Evolutionary conservation across 805 yeast species (phyloP).

Genomic region (Teunomyces atbi): DNA sequence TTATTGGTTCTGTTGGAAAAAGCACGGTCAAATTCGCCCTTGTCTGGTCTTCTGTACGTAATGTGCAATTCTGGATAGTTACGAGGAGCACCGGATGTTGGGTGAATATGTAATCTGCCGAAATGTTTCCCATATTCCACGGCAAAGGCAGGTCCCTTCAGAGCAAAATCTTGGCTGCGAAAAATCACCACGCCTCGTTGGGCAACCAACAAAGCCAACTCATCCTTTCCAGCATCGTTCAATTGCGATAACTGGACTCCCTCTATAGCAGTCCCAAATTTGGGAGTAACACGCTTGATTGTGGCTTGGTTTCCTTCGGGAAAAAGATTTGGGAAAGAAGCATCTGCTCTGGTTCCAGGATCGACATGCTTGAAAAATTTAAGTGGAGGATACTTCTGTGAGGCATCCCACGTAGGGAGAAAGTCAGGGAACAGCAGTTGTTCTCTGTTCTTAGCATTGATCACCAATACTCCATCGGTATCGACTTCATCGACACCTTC

Average conservation of each 20-base stretch:
- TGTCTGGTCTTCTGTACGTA: conserved; percentile 31
- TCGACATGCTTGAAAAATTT: conserved; percentile 57
- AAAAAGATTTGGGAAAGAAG: conserved; percentile 50
- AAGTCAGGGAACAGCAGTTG: conserved; percentile 49
- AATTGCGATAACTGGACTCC: conserved; percentile 61
- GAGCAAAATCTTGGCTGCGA: conserved; percentile 63
- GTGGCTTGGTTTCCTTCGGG: conserved; percentile 29
- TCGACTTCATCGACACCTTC: conserved; percentile 50
- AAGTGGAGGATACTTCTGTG: conserved; percentile 49
- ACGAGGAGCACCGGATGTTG: conserved; percentile 69
- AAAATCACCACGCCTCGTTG: conserved; percentile 68
- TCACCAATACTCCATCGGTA: conserved; percentile 48
- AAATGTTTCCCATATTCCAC: conserved; percentile 60
- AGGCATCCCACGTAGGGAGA: conserved; percentile 70
- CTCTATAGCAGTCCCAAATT: conserved; percentile 62
- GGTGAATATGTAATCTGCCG: conserved; percentile 72
- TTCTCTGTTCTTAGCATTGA: conserved; percentile 38
- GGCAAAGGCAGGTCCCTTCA: conserved; percentile 46
- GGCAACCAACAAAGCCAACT: conserved; percentile 65
- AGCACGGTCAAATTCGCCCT: conserved; percentile 26
- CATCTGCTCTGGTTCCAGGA: conserved; percentile 68
- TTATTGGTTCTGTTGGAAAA: conserved; percentile 28
- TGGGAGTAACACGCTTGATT: conserved; percentile 56
- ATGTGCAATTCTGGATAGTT: conserved; percentile 35
- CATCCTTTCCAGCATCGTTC: conserved; percentile 57